phyloP scores from a whole-genome alignment of 2,329 filamentous ascomycete species.

The Gaeumannomyces sp. region DNA sequence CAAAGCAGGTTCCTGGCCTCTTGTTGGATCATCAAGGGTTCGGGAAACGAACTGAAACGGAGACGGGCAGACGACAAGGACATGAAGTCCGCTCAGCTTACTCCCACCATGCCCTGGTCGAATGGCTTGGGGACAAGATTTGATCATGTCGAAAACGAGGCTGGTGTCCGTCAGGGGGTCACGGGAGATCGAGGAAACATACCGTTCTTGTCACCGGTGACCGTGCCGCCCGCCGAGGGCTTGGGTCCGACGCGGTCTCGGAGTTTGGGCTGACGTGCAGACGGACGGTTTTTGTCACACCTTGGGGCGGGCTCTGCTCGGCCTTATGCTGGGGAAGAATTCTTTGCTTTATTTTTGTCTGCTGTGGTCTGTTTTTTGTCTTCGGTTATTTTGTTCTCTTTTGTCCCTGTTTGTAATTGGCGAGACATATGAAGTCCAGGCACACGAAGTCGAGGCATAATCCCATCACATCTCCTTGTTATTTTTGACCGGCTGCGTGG shows the following conservation, averaged over 20 bases:
- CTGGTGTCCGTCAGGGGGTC: neutral
- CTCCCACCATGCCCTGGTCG: neutral
- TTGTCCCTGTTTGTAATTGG: neutral
- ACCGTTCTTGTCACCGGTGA: neutral
- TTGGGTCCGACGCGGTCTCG: neutral
- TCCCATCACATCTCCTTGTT: neutral
- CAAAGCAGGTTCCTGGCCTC: neutral
- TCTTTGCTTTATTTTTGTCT: neutral
- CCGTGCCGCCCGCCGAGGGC: neutral
- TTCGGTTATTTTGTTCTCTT: constrained; percentile 1
- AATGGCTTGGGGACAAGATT: neutral
- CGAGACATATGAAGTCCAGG: neutral
- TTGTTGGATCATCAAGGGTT: neutral
- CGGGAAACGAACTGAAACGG: neutral
- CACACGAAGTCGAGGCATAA: neutral
- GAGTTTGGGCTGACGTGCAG: neutral
- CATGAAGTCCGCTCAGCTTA: neutral
- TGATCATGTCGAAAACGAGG: neutral
- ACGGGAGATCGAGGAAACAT: neutral
- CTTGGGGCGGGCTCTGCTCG: no score
- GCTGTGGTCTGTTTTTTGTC: neutral
- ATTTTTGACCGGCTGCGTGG: neutral
- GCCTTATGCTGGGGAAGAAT: neutral
- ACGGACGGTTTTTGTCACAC: neutral
- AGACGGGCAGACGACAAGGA: neutral